A percentile compares a stretch with the other conserved stretches of the same genome.
Evolutionary conservation across 2,329 filamentous ascomycete species (phyloP).

Genomic region (Elsinoe australis): DNA sequence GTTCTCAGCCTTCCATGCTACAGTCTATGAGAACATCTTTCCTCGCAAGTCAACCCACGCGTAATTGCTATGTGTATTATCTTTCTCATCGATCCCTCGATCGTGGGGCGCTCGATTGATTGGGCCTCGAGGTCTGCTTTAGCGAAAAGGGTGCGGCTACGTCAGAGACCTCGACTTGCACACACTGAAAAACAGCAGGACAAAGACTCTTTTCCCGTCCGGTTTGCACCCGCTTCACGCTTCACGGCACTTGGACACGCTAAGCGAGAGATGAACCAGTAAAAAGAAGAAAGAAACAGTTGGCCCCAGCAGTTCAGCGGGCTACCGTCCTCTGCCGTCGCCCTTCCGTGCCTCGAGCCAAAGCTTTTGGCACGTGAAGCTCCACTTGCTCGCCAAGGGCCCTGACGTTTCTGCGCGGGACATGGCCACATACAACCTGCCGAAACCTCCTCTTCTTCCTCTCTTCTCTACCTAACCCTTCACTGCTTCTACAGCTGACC

Average conservation of each 20-base stretch:
- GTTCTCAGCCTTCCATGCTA: too few species aligned
- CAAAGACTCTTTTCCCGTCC: too few species aligned
- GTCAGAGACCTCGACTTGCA: constrained; percentile 13
- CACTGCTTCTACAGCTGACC: too few species aligned
- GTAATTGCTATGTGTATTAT: background rate
- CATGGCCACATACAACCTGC: constrained; percentile 4
- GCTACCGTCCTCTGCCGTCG: background rate
- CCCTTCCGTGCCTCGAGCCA: background rate
- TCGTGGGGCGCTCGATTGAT: constrained; percentile 2
- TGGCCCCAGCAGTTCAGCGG: constrained; percentile 13
- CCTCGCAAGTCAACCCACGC: background rate
- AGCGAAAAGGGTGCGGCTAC: constrained; percentile 12
- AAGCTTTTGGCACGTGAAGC: constrained; percentile 12
- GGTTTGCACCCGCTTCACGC: background rate
- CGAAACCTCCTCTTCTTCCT: background rate
- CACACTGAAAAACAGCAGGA: too few species aligned
- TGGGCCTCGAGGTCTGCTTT: background rate
- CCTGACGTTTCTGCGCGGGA: constrained; percentile 14
- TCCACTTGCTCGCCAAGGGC: constrained; percentile 11
- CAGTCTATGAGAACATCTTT: too few species aligned
- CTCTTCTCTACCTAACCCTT: background rate
- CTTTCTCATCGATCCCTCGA: background rate
- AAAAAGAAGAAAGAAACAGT: constrained; percentile 5
- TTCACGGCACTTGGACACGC: background rate
- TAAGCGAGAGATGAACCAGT: background rate